Evolutionary conservation across 306 rosid species (phyloP).

Genomic region (Phaseolus lunatus): DNA sequence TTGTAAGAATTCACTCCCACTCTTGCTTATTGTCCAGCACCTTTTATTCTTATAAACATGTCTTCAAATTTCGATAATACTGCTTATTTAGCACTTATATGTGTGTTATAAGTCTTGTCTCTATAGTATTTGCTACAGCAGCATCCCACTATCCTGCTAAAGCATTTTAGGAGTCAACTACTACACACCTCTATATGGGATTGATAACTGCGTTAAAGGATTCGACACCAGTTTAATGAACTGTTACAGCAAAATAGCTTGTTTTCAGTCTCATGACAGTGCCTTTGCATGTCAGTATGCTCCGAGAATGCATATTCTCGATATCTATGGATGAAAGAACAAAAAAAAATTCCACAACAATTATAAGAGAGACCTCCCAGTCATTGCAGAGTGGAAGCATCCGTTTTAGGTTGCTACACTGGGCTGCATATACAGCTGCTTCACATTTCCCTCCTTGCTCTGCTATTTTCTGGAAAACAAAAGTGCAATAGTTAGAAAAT

Average conservation of each 20-base stretch:
- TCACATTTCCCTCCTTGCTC: conserved; percentile 95
- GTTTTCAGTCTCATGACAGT: background rate
- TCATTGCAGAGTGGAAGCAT: conserved; percentile 94
- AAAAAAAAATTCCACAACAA: conserved; percentile 19
- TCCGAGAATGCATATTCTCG: conserved; percentile 17
- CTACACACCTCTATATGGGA: background rate
- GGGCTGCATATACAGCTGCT: conserved; percentile 92
- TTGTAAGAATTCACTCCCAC: too few relatives aligned
- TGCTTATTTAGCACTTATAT: background rate
- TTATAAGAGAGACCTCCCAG: conserved; percentile 81
- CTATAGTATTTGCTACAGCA: background rate
- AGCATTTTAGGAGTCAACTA: background rate
- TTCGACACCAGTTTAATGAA: background rate
- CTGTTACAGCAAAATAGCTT: background rate
- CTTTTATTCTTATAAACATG: background rate
- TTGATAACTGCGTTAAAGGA: background rate
- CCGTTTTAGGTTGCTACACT: conserved; percentile 84
- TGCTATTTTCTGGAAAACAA: conserved; percentile 77
- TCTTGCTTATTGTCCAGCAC: too few relatives aligned
- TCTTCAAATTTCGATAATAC: background rate
- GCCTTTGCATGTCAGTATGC: conserved; percentile 23
- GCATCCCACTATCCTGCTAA: background rate
- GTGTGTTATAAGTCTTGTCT: background rate
- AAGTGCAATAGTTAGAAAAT: conserved; percentile 33
- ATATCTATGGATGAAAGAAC: conserved; percentile 3